Percentiles rank a stretch among this genome's conserved stretches.
Conservation (phyloP, 441 rosid genomes). For the Populus hybrid region DNA sequence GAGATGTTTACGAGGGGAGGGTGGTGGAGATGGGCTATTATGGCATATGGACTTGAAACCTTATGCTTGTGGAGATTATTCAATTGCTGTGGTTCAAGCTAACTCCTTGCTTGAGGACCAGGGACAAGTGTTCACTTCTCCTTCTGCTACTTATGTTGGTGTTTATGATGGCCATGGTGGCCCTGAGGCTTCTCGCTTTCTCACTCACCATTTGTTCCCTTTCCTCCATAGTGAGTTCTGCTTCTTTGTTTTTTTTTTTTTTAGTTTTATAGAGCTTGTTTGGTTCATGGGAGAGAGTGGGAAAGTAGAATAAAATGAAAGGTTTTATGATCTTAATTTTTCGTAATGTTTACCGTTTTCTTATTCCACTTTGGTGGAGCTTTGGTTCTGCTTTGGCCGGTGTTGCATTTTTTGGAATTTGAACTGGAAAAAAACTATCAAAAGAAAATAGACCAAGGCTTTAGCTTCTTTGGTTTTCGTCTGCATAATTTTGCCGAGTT, state of each 20-base stretch:
- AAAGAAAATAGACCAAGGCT: background rate
- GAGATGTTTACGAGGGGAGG: slow-evolving; percentile 41
- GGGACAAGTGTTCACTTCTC: slow-evolving; percentile 55
- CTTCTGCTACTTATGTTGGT: slow-evolving; percentile 59
- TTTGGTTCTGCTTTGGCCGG: background rate
- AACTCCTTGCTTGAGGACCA: slow-evolving; percentile 60
- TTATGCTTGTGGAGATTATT: slow-evolving; percentile 52
- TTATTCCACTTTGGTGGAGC: background rate
- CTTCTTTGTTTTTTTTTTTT: background rate
- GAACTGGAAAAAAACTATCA: background rate
- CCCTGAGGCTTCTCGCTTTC: slow-evolving; percentile 60
- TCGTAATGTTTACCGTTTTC: background rate
- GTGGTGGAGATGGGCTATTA: slow-evolving; percentile 34
- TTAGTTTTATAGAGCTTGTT: background rate
- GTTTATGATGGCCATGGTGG: slow-evolving; percentile 77
- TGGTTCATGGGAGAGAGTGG: background rate
- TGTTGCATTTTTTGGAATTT: background rate
- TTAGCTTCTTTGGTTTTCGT: background rate
- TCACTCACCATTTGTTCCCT: slow-evolving; percentile 41
- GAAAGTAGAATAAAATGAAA: background rate
- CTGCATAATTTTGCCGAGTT: background rate
- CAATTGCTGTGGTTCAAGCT: slow-evolving; percentile 62
- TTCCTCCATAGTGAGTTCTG: slow-evolving; percentile 42
- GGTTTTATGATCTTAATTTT: background rate
- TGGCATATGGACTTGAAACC: slow-evolving; percentile 54